Evolutionary conservation across 208 protist genomes (phyloP), one percentile per base, ranked within the genome.

Genomic region (Vickermania ingenoplastis): DNA sequence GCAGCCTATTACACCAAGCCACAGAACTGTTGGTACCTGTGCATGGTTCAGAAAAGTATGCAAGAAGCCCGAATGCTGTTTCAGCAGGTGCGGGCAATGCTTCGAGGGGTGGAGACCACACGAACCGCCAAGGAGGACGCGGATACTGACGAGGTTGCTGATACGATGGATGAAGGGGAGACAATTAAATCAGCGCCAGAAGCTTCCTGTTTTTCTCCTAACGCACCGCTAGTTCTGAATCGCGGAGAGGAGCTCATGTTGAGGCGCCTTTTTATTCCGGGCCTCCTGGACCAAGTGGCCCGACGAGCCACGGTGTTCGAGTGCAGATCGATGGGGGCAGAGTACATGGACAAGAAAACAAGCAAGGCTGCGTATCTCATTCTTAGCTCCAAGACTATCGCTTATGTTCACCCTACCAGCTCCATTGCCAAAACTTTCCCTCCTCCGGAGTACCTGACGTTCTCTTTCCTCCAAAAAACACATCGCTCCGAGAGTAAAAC

Each of bases 371-470:
- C 91, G 11, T 96, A 96, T 60, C 57, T 94, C n/a, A 67, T 90
- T 30, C 57, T 79, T 13, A 71, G 60, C 58, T 69, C 61, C 5
- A 73, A 71, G 36, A 78, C 75, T 28, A 88, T 96, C 26, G 82
- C 79, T 41, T 94, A 78, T 69, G 74, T 96, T 45, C 83, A 94
- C 67, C 84, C 86, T 1, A 88, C 82, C 66, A 94, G 86, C 61
- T 78, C 88, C 24, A 73, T 94, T 41, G 61, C 91, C 2, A 79
- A 73, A 22, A 92, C 83, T 13, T 84, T 76, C 59, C 91, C 91
- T 24, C 77, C 89, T 28, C 91, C 91, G 0, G 89, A 97, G 71
- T 94, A 79, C 48, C 74, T 97, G 25, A 85, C 80, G 2, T 97
- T 87, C 74, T 72, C 61, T 7, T 77, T 81, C 31, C 62, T 97